Percentiles rank a stretch among this genome's conserved stretches.
These are phyloP conservation scores for Curvularia sp. DNA, from an alignment of 2,329 filamentous ascomycete species.

Conservation along the genomic window DNA sequence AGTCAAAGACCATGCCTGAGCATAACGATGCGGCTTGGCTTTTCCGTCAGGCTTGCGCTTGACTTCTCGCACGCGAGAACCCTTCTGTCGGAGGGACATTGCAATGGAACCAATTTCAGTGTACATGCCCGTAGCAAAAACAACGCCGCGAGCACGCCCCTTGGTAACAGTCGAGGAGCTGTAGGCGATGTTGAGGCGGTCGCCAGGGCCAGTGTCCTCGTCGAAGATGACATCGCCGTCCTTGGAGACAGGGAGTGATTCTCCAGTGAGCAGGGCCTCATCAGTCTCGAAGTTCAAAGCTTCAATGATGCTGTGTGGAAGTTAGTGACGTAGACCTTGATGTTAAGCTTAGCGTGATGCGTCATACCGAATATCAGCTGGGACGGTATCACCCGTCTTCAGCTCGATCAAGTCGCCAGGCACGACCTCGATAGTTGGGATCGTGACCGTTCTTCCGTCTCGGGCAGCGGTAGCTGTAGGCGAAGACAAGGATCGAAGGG, in stretches of 20 bases:
- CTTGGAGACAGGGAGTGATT: slow-evolving; percentile 72
- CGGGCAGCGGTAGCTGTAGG: slow-evolving; percentile 59
- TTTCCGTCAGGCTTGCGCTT: slow-evolving; percentile 51
- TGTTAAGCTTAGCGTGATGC: not conserved
- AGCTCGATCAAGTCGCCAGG: slow-evolving; percentile 71
- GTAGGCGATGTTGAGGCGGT: slow-evolving; percentile 69
- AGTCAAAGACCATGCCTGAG: slow-evolving; percentile 63
- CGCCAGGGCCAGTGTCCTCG: slow-evolving; percentile 67
- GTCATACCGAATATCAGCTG: slow-evolving; percentile 64
- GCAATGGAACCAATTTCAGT: slow-evolving; percentile 80
- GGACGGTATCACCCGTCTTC: slow-evolving; percentile 71
- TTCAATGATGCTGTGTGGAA: slow-evolving; percentile 55
- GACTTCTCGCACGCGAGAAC: slow-evolving; percentile 31
- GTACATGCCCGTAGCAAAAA: slow-evolving; percentile 71
- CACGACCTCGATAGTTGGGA: slow-evolving; percentile 67
- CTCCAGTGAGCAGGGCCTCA: slow-evolving; percentile 73
- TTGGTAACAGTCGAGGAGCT: slow-evolving; percentile 74
- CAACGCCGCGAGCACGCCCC: slow-evolving; percentile 72
- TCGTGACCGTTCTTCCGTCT: slow-evolving; percentile 60
- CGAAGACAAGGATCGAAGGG: slow-evolving; percentile 55
- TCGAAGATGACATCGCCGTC: slow-evolving; percentile 63
- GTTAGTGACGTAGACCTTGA: not conserved
- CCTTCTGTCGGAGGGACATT: slow-evolving; percentile 28
- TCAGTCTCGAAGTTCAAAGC: slow-evolving; percentile 79
- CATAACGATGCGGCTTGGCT: slow-evolving; percentile 48